A percentile compares a stretch with the other conserved stretches of the same genome.
These are phyloP conservation scores for Cystofilobasidium ferigula DNA, from an alignment of 768 basidiomycete genomes.

Conservation along the genomic window DNA sequence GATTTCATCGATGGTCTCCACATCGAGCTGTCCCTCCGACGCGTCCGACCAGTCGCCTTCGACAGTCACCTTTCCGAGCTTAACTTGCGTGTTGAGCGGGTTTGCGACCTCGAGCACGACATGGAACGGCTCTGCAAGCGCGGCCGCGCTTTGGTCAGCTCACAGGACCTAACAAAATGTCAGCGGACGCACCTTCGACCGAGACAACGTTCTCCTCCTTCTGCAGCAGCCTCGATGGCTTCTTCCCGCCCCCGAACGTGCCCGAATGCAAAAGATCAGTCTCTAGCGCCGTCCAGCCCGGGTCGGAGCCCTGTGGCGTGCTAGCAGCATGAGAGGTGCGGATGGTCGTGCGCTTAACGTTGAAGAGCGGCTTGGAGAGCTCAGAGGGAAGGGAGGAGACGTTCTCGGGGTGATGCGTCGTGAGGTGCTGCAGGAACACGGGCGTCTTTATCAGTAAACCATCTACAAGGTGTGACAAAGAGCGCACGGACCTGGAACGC, in stretches of 20 bases:
- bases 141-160: no score
- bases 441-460: no score
- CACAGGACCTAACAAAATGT: no score
- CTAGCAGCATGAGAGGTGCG: slow-evolving; percentile 32
- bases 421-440: slow-evolving; percentile 9
- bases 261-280: slow-evolving; percentile 50
- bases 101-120: slow-evolving; percentile 37
- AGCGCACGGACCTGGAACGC: slow-evolving; percentile 57
- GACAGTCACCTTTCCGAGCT: slow-evolving; percentile 30
- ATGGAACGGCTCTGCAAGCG: slow-evolving; percentile 34
- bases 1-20: slow-evolving; percentile 48
- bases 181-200: neutral
- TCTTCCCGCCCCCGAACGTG: slow-evolving; percentile 3
- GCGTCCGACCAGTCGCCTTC: slow-evolving; percentile 10
- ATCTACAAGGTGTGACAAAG: neutral
- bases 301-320: neutral
- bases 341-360: slow-evolving; percentile 49
- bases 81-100: slow-evolving; percentile 37
- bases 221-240: slow-evolving; percentile 27
- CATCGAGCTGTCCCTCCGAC: slow-evolving; percentile 36
- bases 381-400: slow-evolving; percentile 43
- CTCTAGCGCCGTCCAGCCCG: slow-evolving; percentile 54
- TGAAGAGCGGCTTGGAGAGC: slow-evolving; percentile 59
- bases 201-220: slow-evolving; percentile 21
- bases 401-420: slow-evolving; percentile 20